Evolutionary conservation across 441 rosid species (phyloP), one percentile per base, ranked within the genome.

Genomic region (Pelargonium citronellum): DNA sequence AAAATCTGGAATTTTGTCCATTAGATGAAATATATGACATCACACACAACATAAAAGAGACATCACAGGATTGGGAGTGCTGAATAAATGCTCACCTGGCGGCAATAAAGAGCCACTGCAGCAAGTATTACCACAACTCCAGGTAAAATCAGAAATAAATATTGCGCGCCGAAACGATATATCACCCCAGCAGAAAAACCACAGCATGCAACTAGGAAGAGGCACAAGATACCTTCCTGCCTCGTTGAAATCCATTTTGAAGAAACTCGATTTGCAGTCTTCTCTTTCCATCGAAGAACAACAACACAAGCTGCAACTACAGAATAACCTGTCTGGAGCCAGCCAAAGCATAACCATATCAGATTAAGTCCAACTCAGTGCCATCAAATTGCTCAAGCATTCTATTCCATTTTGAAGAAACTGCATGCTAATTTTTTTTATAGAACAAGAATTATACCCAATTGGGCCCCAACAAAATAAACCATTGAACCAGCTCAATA

Each of bases 271-370:
- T 76, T 84, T 51, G 66, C 73, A 30, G 81, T 73, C 79, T 80
- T 87, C 79, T 90, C 96, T 66, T 88, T 84, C 91, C 87, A 83
- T 55, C 97, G 92, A 77, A 91, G 88, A 16, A 89, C 81, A 63
- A 95, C 86, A 70, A 95, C 89, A 72, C 90, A 90, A 55, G 98
- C 97, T 60, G 98, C 90, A 79, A 95, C 99, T 67, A 95, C 98
- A 66, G 98, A 95, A 75, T 95, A 95, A 67, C 97, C 97, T 37
- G 98, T 95, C 99, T 91, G 90, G 83, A 83, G 77, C 64, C 80
- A 67, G 19, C 39, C 57, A 72, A 60, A 73, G 67, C n/a, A 69
- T 20, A 13, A 51, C 58, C 16, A 69, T 4, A 57, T 64, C 15
- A 77, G 73, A 69, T 55, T 68, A 58, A 61, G 7, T 13, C 16